Evolutionary conservation across 78 protist genomes (phyloP), one percentile per base, ranked within the genome.

Genomic region (Dictyostelium intermedium): DNA sequence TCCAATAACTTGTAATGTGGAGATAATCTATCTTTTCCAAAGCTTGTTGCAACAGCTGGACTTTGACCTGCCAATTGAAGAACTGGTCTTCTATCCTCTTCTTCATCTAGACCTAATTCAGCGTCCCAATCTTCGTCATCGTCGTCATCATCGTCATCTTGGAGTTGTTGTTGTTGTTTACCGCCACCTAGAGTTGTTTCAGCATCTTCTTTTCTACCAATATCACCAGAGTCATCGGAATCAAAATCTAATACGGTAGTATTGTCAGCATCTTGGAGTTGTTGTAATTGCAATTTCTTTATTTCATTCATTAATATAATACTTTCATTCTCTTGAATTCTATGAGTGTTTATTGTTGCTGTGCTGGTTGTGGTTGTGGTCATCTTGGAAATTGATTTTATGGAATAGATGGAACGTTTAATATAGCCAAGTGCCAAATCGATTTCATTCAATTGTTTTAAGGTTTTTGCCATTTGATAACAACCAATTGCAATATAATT

Each of bases 111-210:
- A 18, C 96, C 96, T 2, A 92, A 47, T n/a, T 92, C 96, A 3
- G 92, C 92, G 32, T 92, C 96, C 96, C 96, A 92, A 78, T 92
- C 92, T 34, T 92, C 96, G 0, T 80, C 91, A n/a, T 91, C 95
- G 0, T 76, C 73, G 0, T 91, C 95, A 0, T 34, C 72, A 4
- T 66, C 74, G 0, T 23, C 37, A 14, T 66, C 3, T 23, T 78
- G 35, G 10, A 23, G 27, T 61, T 32, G 47, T 11, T 30, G 61
- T 8, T 23, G 2, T 39, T 8, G 78, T 41, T 35, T 84, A 91
- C 45, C 10, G 27, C 11, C 20, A 23, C 10, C n/a, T 47, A 20
- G 76, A 0, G 0, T 9, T 13, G 1, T 3, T 13, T 35, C 81
- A 8, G 61, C 7, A 60, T 32, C 34, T 32, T 20, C 37, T 20